Evolutionary conservation across 805 yeast genomes (phyloP).

Genomic region (Cyberlindnera petersonii): DNA sequence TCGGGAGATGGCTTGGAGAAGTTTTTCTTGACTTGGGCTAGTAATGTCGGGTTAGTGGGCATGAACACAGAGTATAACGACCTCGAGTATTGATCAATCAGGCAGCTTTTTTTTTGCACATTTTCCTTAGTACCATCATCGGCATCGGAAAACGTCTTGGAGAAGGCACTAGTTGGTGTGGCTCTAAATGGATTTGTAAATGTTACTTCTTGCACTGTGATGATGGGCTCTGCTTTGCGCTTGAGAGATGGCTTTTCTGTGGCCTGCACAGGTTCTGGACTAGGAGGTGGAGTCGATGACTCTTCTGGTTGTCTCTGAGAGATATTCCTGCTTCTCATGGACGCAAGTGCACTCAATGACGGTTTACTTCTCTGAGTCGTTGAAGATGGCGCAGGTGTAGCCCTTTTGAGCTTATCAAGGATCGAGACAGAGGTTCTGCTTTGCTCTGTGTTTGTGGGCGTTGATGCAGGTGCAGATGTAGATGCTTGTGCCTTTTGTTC

Average conservation of each 20-base stretch:
- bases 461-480: not conserved
- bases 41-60: slow-evolving; percentile 37
- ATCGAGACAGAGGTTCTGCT: slow-evolving; percentile 20
- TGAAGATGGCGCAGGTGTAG: not conserved
- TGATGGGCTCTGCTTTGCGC: slow-evolving; percentile 1
- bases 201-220: slow-evolving; percentile 4
- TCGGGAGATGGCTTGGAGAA: slow-evolving; percentile 80
- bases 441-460: slow-evolving; percentile 1
- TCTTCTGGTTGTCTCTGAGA: not conserved
- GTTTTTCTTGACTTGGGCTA: slow-evolving; percentile 40
- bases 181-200: slow-evolving; percentile 1
- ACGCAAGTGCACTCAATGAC: not conserved
- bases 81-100: slow-evolving; percentile 24
- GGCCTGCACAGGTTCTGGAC: not conserved
- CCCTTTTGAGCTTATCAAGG: slow-evolving; percentile 20
- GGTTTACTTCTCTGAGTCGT: slow-evolving; percentile 2
- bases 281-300: not conserved
- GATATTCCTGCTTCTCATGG: not conserved
- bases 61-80: slow-evolving; percentile 31
- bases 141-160: slow-evolving; percentile 9
- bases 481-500: slow-evolving; percentile 9
- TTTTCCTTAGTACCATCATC: too few species aligned
- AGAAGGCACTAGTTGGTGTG: slow-evolving; percentile 2
- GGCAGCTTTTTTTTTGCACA: slow-evolving; percentile 22
- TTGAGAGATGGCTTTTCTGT: too few species aligned